Evolutionary conservation across 2,329 filamentous ascomycete species (phyloP).

Genomic region (Aspergillus neotritici): DNA sequence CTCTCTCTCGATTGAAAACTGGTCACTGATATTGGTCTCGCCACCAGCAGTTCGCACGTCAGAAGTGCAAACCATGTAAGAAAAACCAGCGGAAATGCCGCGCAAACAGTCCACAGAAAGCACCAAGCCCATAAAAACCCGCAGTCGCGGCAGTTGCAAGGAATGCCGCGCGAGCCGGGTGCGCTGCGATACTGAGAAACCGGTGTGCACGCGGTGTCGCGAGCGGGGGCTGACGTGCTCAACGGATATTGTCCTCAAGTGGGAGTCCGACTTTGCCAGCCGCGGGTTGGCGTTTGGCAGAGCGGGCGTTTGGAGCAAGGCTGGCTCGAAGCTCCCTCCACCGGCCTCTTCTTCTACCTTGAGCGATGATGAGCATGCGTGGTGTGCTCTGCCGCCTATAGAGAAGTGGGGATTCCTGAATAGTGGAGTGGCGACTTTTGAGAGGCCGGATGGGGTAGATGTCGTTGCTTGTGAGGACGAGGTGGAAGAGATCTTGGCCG

Average conservation of each 20-base stretch:
- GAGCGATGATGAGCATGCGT: constrained; percentile 19
- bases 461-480: constrained; percentile 8
- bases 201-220: constrained; percentile 33
- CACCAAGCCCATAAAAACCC: constrained; percentile 32
- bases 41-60: too few species aligned
- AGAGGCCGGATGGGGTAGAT: constrained; percentile 21
- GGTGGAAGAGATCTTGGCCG: neutral
- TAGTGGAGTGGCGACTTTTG: constrained; percentile 25
- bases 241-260: constrained; percentile 34
- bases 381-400: constrained; percentile 24
- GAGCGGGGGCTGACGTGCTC: constrained; percentile 33
- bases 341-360: constrained; percentile 11
- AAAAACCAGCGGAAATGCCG: constrained; percentile 19
- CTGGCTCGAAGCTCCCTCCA: constrained; percentile 15
- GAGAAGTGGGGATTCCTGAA: constrained; percentile 31
- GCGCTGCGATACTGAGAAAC: constrained; percentile 37
- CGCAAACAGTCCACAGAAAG: constrained; percentile 34
- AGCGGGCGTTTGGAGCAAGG: constrained; percentile 39
- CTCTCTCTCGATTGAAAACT: too few species aligned
- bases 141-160: constrained; percentile 37
- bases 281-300: constrained; percentile 41
- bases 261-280: constrained; percentile 37
- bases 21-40: too few species aligned
- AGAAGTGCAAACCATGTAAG: too few species aligned
- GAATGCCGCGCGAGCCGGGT: constrained; percentile 39